A percentile compares a stretch with the other conserved stretches of the same genome.
Evolutionary conservation across 2,329 filamentous ascomycete genomes (phyloP).

Genomic region (Aureobasidium melanogenum): DNA sequence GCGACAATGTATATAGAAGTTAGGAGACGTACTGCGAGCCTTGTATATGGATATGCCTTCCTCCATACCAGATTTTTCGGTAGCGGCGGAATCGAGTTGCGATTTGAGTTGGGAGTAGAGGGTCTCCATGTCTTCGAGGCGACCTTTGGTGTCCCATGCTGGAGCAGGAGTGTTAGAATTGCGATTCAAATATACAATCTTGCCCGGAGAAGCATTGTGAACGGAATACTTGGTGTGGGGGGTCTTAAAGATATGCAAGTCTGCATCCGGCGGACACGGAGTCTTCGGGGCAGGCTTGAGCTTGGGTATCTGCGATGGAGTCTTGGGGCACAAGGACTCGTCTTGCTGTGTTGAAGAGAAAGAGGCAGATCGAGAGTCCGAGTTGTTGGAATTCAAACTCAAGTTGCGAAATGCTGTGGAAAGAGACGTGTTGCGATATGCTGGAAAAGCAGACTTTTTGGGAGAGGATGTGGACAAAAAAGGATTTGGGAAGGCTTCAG

Average conservation of each 20-base stretch:
- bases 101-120: slow-evolving; percentile 64
- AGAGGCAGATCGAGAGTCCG: neutral
- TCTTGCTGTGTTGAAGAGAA: slow-evolving; percentile 13
- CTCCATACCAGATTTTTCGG: slow-evolving; percentile 60
- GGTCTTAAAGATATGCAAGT: slow-evolving; percentile 8
- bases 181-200: slow-evolving; percentile 49
- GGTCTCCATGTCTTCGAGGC: slow-evolving; percentile 66
- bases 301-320: slow-evolving; percentile 18
- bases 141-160: slow-evolving; percentile 74
- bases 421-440: slow-evolving; percentile 13
- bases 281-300: slow-evolving; percentile 12
- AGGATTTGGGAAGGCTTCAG: slow-evolving; percentile 15
- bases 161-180: slow-evolving; percentile 60
- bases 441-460: neutral
- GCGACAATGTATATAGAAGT: neutral
- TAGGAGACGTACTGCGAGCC: slow-evolving; percentile 51
- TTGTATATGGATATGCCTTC: slow-evolving; percentile 69
- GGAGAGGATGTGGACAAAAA: neutral
- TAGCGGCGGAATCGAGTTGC: slow-evolving; percentile 60
- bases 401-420: slow-evolving; percentile 14
- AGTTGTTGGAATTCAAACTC: slow-evolving; percentile 13
- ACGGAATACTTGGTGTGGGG: slow-evolving; percentile 12
- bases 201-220: slow-evolving; percentile 17
- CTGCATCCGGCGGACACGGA: neutral
- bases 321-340: slow-evolving; percentile 12